Evolutionary conservation across 176 grass and related monocot species (phyloP).

Genomic region (Triticum dicoccoides): DNA sequence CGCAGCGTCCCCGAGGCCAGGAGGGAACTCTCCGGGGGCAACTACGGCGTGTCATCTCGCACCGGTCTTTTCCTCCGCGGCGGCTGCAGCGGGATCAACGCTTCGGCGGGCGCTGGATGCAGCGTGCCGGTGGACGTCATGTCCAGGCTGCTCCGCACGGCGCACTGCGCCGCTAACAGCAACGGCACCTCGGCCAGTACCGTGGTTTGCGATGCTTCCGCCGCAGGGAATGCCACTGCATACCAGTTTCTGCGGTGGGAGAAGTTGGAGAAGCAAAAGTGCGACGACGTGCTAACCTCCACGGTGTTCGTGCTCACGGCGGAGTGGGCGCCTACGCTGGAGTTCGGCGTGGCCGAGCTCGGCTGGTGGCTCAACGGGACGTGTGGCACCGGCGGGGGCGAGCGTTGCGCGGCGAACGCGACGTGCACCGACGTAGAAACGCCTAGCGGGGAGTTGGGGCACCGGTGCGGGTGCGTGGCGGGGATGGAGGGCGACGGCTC

Average conservation of each 20-base stretch:
- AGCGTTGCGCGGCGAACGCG: conserved; percentile 40
- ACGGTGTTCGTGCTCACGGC: not conserved
- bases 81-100: not conserved
- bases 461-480: conserved; percentile 28
- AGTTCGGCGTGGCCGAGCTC: conserved; percentile 42
- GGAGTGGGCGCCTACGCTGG: not conserved
- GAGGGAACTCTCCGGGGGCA: too few relatives aligned
- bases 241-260: not conserved
- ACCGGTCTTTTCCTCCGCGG: not conserved
- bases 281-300: conserved; percentile 31
- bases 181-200: too few relatives aligned
- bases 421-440: not conserved
- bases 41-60: too few relatives aligned
- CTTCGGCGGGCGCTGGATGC: not conserved
- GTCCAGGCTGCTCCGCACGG: not conserved
- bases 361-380: conserved; percentile 68
- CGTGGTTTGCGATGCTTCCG: too few relatives aligned
- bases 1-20: too few relatives aligned
- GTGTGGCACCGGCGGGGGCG: not conserved
- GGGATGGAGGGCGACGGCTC: conserved; percentile 67
- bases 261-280: not conserved
- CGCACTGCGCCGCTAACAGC: too few relatives aligned
- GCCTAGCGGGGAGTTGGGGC: not conserved
- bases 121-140: not conserved
- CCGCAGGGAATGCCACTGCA: too few relatives aligned